Conservation (phyloP, 1,139 yeast genomes). For the Blastobotrys ciferrii region DNA sequence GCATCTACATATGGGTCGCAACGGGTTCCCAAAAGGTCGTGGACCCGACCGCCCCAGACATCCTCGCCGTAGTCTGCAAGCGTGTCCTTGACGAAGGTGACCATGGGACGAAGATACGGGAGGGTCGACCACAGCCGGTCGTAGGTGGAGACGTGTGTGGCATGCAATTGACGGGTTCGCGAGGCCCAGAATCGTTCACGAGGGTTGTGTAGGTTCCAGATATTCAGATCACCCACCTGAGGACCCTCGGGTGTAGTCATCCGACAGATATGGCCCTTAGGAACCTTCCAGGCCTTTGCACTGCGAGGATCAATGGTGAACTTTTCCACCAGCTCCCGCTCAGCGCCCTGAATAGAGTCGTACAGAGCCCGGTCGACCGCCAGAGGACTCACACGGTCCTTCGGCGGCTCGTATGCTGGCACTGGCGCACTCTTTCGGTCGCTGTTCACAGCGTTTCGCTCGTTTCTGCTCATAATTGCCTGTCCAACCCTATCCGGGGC, state of each 20-base stretch:
- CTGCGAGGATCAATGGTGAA: slow-evolving; percentile 52
- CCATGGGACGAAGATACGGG: slow-evolving; percentile 61
- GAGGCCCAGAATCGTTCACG: slow-evolving; percentile 70
- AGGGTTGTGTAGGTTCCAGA: slow-evolving; percentile 61
- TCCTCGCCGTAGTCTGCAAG: slow-evolving; percentile 53
- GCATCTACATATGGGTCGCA: slow-evolving; percentile 71
- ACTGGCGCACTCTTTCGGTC: slow-evolving; percentile 36
- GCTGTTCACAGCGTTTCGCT: slow-evolving; percentile 5
- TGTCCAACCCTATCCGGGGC: not conserved
- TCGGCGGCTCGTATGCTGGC: slow-evolving; percentile 56
- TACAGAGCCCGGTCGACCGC: slow-evolving; percentile 52
- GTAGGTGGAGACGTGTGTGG: slow-evolving; percentile 61
- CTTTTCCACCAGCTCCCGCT: slow-evolving; percentile 39
- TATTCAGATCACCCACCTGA: slow-evolving; percentile 66
- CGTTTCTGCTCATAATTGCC: not conserved
- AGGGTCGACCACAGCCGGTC: slow-evolving; percentile 65
- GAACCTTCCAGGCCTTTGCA: slow-evolving; percentile 60
- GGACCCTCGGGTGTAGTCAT: slow-evolving; percentile 67
- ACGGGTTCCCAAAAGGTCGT: slow-evolving; percentile 64
- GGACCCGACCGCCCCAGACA: slow-evolving; percentile 65
- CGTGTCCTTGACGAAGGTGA: slow-evolving; percentile 62
- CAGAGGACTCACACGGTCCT: slow-evolving; percentile 46
- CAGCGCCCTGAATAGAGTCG: slow-evolving; percentile 44
- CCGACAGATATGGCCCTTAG: slow-evolving; percentile 57
- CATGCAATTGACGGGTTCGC: slow-evolving; percentile 62